Evolutionary conservation across 257 asterid genomes (phyloP), one percentile per base, ranked within the genome.

Genomic region (Solanum bukasovii): DNA sequence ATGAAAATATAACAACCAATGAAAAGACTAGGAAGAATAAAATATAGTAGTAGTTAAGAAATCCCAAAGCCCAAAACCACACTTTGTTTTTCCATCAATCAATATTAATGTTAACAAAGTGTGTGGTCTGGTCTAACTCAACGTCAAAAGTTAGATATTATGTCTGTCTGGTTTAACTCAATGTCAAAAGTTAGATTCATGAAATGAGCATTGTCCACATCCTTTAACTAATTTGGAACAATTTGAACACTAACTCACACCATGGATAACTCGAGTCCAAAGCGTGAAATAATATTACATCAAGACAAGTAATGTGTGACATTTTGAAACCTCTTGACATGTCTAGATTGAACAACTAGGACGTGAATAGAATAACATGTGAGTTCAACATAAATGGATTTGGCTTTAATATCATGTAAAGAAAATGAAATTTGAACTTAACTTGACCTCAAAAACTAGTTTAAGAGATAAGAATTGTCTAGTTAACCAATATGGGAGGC

Each of bases 1-100:
- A 78, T 20, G 40, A 82, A 88, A 77, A 87, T 68, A 85, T 75
- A 37, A 85, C 87, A 34, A 85, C 52, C 91, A 91, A 91, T 86
- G 78, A 91, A 82, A 18, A 49, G 29, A 82, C 31, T 82, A 16
- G 20, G 31, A 29, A 31, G 86, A 82, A 82, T 82, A 82, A 82
- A 82, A 82, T 81, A 81, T 46, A 9, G 12, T 2, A 79, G 8
- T 14, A 14, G 20, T 78, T 42, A 42, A 29, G 18, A 79, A 25
- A 14, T 59, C 11, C 85, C 6, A 78, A 42, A 7, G n/a, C 68
- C 85, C 16, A 9, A 79, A 79, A 14, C 16, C n/a, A 44, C 7
- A 78, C 38, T n/a, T 7, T 2, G 25, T 44, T 5, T 81, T 46
- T 46, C 67, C 18, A 38, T 75, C 21, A 23, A 38, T 77, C 65